These are phyloP conservation scores for Boletus tomentosulus DNA, from an alignment of 768 basidiomycete species.

Conservation along the genomic window DNA sequence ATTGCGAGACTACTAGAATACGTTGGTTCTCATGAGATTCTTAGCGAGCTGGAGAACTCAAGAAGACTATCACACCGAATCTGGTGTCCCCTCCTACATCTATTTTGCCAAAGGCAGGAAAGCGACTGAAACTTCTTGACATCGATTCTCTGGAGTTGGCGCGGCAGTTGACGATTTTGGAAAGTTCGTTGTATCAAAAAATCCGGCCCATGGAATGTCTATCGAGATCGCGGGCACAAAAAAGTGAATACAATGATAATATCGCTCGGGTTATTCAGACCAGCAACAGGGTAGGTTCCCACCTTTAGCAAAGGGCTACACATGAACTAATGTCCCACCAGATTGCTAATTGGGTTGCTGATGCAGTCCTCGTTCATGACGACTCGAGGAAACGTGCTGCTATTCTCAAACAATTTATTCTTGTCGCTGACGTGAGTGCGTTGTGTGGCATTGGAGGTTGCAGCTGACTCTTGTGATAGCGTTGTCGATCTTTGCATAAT, in stretches of 20 bases:
- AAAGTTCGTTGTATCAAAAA: conserved; percentile 79
- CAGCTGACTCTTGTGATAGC: conserved; percentile 43
- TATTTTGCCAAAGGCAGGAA: conserved; percentile 65
- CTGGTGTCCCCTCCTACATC: conserved; percentile 67
- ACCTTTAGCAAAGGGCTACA: not conserved
- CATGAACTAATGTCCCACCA: conserved; percentile 27
- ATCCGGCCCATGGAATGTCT: conserved; percentile 91
- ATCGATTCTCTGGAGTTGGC: conserved; percentile 88
- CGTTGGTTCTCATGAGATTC: conserved; percentile 14
- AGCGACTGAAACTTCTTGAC: conserved; percentile 78
- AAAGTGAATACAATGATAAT: conserved; percentile 70
- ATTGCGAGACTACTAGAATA: not conserved
- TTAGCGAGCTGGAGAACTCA: conserved; percentile 51
- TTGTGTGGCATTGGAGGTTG: not conserved
- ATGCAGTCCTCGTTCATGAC: conserved; percentile 73
- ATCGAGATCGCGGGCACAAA: conserved; percentile 74
- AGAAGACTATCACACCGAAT: conserved; percentile 53
- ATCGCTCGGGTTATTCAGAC: conserved; percentile 85
- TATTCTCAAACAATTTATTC: conserved; percentile 86
- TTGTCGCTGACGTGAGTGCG: conserved; percentile 78
- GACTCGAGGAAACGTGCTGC: conserved; percentile 80
- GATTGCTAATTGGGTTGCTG: conserved; percentile 94
- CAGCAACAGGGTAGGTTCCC: conserved; percentile 66
- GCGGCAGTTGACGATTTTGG: conserved; percentile 88
- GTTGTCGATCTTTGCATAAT: conserved; percentile 85